Evolutionary conservation across 768 basidiomycete genomes (phyloP).

Genomic region (Podaxis carcinomalis): DNA sequence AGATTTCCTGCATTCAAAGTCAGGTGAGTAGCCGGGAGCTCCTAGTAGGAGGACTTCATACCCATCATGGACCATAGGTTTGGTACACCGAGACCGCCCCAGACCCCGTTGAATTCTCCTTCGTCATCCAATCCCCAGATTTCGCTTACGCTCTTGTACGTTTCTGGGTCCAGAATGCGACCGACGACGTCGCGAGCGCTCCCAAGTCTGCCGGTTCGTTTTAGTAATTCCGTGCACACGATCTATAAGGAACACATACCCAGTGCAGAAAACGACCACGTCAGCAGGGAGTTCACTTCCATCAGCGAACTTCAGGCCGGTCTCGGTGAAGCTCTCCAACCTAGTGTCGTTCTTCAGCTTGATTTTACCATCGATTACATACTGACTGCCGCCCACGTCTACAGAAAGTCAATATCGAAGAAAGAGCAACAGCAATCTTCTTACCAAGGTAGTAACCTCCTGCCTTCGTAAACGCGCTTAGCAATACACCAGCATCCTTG

Average conservation of each 20-base stretch:
- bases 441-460: slow-evolving; percentile 16
- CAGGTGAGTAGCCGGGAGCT: background rate
- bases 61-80: slow-evolving; percentile 61
- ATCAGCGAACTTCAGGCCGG: slow-evolving; percentile 40
- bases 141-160: slow-evolving; percentile 37
- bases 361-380: slow-evolving; percentile 62
- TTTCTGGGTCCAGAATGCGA: slow-evolving; percentile 39
- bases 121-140: slow-evolving; percentile 63
- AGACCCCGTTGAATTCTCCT: slow-evolving; percentile 49
- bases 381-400: slow-evolving; percentile 53
- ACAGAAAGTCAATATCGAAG: background rate
- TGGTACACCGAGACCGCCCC: slow-evolving; percentile 23
- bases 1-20: slow-evolving; percentile 38
- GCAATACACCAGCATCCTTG: slow-evolving; percentile 11
- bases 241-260: slow-evolving; percentile 38
- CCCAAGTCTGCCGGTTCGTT: slow-evolving; percentile 33
- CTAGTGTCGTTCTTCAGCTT: slow-evolving; percentile 55
- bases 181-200: slow-evolving; percentile 33
- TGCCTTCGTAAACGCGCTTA: slow-evolving; percentile 5
- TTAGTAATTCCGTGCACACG: slow-evolving; percentile 31
- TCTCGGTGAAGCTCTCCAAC: slow-evolving; percentile 37
- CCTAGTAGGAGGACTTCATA: slow-evolving; percentile 15
- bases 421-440: background rate
- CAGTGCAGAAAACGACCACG: slow-evolving; percentile 18
- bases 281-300: slow-evolving; percentile 42